Base-by-base conservation (phyloP, 108 stramenopile species). In the Cyclostephanos invisitatus region DNA sequence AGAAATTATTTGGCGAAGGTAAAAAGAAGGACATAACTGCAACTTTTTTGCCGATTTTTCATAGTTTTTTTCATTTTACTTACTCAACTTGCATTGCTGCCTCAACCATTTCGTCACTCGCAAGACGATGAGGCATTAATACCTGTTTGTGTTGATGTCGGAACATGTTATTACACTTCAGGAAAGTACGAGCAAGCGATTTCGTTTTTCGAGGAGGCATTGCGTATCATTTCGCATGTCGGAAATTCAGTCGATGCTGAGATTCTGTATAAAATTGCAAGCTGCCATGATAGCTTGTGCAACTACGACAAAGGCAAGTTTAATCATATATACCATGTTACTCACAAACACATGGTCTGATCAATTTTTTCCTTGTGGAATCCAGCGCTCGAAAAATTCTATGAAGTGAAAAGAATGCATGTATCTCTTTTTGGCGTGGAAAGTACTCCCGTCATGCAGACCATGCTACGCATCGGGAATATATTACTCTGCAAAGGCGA, bases 261-360 rank as follows among this genome's bases (percentile, higher is more conserved):
- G 51, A 14, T 57, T 14, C 57, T 81, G 68, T 81, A 81, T 65
- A 81, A 81, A 59, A 81, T 81, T 70, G 80, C 80, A 10, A 81
- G 80, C 73, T 81, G 80, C 37, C 80, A 81, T 50, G 80, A 81
- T 62, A 66, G 74, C 60, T 64, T 81, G n/a, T 74, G 80, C 63
- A 61, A 81, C 20, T 81, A 67, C 50, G 72, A 71, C 15, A 59
- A 81, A 81, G 77, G 77, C 72, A 42, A 62, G 64, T 37, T 44
- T 65, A 11, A 55, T 37, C 2, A 2, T 55, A 40, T 62, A 20
- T 24, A 15, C 25, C 47, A 25, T 20, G 17, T 37, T n/a, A 67
- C 54, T 32, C 17, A 29, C 35, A 22, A 20, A 2, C 18, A 21
- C 18, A 8, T 3, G n/a, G 0, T 38, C n/a, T 62, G 49, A 54